These are phyloP conservation scores for Backusella sp. DNA, from an alignment of 192 early-diverging fungal species.

Conservation along the genomic window DNA sequence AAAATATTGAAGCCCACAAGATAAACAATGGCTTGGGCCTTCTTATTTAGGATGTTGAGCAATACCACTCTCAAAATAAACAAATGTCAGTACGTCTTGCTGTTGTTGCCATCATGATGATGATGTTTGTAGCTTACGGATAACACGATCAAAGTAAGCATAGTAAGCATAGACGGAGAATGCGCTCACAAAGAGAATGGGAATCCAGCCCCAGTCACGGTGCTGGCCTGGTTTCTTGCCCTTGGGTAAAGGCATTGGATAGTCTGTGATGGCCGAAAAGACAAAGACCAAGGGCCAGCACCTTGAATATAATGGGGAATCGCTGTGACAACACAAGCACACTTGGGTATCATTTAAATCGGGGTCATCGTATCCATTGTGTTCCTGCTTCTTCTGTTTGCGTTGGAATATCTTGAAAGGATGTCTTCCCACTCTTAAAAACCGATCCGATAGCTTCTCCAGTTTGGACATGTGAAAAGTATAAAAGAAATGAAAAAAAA, in stretches of 20 bases:
- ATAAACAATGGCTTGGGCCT: slow-evolving; percentile 34
- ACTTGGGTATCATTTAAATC: slow-evolving; percentile 1
- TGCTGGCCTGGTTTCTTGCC: slow-evolving; percentile 24
- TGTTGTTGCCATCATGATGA: background rate
- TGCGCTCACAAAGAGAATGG: slow-evolving; percentile 24
- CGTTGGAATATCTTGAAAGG: background rate
- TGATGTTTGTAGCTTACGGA: slow-evolving; percentile 11
- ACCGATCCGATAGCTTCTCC: background rate
- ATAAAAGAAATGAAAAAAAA: background rate
- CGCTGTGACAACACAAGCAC: background rate
- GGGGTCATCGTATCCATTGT: background rate
- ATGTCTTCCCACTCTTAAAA: background rate
- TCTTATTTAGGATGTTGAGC: background rate
- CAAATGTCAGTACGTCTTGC: background rate
- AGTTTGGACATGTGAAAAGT: background rate
- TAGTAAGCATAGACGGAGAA: slow-evolving; percentile 27
- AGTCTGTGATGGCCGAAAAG: slow-evolving; percentile 23
- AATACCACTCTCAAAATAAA: slow-evolving; percentile 19
- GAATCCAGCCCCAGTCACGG: slow-evolving; percentile 30
- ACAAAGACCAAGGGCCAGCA: slow-evolving; percentile 26
- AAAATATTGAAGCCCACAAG: slow-evolving; percentile 35
- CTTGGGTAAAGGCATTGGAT: slow-evolving; percentile 24
- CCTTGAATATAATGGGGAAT: slow-evolving; percentile 15
- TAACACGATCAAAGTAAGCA: slow-evolving; percentile 22
- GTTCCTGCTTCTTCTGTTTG: background rate